A percentile compares a stretch with the other conserved stretches of the same genome.
Evolutionary conservation across 495 filamentous ascomycete genomes (phyloP).

Genomic region (Neurospora sp.): DNA sequence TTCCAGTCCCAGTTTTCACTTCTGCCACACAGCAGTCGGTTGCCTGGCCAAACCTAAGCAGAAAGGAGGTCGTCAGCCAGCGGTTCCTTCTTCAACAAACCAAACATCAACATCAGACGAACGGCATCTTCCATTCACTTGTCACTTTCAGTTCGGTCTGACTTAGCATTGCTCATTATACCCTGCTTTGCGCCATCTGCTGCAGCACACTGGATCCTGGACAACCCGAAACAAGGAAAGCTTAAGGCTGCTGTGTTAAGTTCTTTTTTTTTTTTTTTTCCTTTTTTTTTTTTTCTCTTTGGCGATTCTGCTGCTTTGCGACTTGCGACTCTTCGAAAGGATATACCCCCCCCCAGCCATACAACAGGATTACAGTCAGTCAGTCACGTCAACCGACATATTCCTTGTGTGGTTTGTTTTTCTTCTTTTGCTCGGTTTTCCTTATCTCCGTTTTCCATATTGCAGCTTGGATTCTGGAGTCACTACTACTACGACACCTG

Average conservation of each 20-base stretch:
- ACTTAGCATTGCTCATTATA: conserved; percentile 13
- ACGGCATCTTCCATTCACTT: background rate
- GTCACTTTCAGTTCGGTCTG: background rate
- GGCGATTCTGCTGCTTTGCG: background rate
- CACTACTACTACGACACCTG: background rate
- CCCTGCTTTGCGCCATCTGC: conserved; percentile 10
- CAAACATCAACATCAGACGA: background rate
- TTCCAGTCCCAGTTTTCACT: background rate
- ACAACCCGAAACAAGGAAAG: background rate
- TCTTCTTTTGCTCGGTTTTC: background rate
- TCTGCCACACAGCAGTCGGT: background rate
- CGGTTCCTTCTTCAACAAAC: background rate
- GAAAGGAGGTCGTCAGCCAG: background rate
- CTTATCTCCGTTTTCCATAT: background rate
- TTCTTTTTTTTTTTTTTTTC: conserved; percentile 3
- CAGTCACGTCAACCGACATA: background rate
- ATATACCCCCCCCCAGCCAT: background rate
- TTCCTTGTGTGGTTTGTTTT: background rate
- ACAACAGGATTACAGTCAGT: background rate
- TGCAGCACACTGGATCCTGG: background rate
- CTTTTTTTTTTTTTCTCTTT: background rate
- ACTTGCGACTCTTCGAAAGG: background rate
- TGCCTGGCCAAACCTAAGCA: background rate
- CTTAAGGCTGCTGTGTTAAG: conserved; percentile 1
- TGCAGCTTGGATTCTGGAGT: background rate